Conservation (phyloP, 345 rosid genomes). For the Sisymbrium altissimum region DNA sequence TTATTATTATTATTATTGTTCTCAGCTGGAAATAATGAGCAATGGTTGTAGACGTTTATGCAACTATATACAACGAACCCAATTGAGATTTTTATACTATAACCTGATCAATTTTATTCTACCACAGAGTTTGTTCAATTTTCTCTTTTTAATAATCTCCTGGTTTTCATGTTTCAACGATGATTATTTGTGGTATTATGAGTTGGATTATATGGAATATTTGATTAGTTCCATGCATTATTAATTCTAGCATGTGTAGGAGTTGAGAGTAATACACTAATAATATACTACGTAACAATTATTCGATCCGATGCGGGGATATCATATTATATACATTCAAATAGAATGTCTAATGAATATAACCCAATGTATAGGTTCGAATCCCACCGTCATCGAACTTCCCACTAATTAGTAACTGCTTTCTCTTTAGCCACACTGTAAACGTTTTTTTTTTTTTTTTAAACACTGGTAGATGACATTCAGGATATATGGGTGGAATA, state of each 20-base stretch:
- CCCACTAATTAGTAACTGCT: neutral
- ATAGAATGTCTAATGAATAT: neutral
- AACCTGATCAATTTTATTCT: neutral
- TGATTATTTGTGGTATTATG: neutral
- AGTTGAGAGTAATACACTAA: neutral
- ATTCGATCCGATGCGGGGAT: neutral
- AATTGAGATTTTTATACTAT: neutral
- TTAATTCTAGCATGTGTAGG: neutral
- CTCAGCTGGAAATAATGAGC: constrained; percentile 11
- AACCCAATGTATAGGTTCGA: neutral
- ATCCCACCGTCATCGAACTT: neutral
- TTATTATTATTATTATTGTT: neutral
- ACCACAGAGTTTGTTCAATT: neutral
- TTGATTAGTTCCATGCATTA: neutral
- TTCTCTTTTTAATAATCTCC: neutral
- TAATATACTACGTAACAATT: neutral
- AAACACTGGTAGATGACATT: too few relatives aligned
- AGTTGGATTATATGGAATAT: neutral
- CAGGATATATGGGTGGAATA: neutral
- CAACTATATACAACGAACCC: neutral
- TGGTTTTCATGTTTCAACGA: neutral
- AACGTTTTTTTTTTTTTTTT: neutral
- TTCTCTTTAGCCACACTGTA: neutral
- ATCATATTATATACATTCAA: neutral
- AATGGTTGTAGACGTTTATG: too few relatives aligned